These are phyloP conservation scores for Skeletonema menzelii DNA, from an alignment of 108 stramenopile species.

Conservation along the genomic window DNA sequence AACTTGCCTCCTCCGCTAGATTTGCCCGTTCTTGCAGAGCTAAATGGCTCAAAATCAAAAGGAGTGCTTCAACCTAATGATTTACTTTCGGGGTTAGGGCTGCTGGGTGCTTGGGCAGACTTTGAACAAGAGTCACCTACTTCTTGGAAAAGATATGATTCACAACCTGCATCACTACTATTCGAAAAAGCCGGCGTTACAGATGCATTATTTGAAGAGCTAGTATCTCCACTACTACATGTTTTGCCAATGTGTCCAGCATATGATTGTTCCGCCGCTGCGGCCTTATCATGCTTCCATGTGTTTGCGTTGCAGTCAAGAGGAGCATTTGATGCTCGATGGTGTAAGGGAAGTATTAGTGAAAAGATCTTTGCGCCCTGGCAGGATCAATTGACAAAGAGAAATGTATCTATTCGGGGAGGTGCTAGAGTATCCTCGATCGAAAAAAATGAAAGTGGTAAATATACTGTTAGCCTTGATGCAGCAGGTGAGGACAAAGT, in stretches of 20 bases:
- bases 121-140: constrained; percentile 74
- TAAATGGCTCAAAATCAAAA: constrained; percentile 33
- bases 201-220: constrained; percentile 56
- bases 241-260: constrained; percentile 85
- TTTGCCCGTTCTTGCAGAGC: constrained; percentile 70
- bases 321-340: constrained; percentile 88
- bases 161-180: constrained; percentile 66
- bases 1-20: constrained; percentile 76
- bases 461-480: constrained; percentile 22
- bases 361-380: constrained; percentile 82
- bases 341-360: constrained; percentile 73
- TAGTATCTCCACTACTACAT: constrained; percentile 78
- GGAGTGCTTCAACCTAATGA: constrained; percentile 39
- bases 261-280: constrained; percentile 84
- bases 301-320: constrained; percentile 82
- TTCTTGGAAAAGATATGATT: constrained; percentile 73
- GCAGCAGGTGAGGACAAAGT: constrained; percentile 22
- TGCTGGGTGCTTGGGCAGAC: constrained; percentile 74
- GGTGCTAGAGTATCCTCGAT: constrained; percentile 60
- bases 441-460: constrained; percentile 25
- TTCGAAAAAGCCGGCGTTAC: constrained; percentile 72
- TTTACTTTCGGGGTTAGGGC: constrained; percentile 62
- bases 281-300: constrained; percentile 86
- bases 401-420: constrained; percentile 60
- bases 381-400: constrained; percentile 46